Evolutionary conservation across 2,329 filamentous ascomycete genomes (phyloP).

Genomic region (Apiospora pterosperma): DNA sequence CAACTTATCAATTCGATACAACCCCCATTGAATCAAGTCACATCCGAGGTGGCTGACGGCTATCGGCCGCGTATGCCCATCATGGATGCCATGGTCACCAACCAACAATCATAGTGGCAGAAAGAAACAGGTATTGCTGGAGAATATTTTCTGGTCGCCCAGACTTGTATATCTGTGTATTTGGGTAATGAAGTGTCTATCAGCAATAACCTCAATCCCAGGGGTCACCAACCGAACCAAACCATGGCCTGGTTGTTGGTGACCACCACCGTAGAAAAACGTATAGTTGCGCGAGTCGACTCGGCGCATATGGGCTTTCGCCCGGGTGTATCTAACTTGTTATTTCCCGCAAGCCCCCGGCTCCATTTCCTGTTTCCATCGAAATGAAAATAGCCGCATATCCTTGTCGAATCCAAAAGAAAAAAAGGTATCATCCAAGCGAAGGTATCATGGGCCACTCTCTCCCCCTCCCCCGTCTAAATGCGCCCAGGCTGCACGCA

Average conservation of each 20-base stretch:
- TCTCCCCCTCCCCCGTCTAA: conserved; percentile 20
- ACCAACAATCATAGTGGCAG: background rate
- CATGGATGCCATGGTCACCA: background rate
- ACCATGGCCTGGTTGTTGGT: conserved; percentile 3
- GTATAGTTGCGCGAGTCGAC: conserved; percentile 20
- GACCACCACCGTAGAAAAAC: conserved; percentile 25
- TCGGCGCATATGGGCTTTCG: conserved; percentile 14
- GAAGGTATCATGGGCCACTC: conserved; percentile 24
- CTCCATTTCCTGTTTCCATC: conserved; percentile 16
- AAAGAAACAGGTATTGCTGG: background rate
- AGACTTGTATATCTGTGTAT: conserved; percentile 19
- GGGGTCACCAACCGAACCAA: conserved; percentile 14
- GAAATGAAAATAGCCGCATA: conserved; percentile 14
- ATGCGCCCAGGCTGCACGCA: conserved; percentile 8
- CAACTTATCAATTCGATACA: conserved; percentile 18
- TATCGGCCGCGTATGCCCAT: background rate
- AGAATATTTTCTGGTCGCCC: background rate
- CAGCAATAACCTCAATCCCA: conserved; percentile 14
- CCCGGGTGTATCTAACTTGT: conserved; percentile 22
- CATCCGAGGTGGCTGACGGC: background rate
- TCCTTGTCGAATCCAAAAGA: conserved; percentile 9
- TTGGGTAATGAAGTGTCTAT: conserved; percentile 23
- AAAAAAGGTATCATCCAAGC: conserved; percentile 31
- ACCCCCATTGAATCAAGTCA: background rate
- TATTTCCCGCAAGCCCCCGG: conserved; percentile 17